phyloP scores from a whole-genome alignment of 495 filamentous ascomycete species.

The Trichoderma orchidacearum region DNA sequence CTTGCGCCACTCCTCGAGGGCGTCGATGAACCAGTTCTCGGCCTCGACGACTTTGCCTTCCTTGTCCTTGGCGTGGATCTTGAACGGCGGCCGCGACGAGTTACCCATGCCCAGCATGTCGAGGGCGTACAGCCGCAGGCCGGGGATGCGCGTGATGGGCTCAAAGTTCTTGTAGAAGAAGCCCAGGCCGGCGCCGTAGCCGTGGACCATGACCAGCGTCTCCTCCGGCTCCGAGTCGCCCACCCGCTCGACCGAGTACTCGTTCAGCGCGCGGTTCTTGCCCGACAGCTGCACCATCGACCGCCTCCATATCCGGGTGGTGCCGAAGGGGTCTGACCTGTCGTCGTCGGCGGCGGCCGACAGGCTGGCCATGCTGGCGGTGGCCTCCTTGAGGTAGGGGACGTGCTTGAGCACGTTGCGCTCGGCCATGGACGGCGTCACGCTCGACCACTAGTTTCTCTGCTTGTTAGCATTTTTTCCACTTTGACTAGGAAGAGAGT shows the following conservation, averaged over 20 bases:
- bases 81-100: constrained; percentile 72
- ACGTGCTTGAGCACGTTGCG: constrained; percentile 80
- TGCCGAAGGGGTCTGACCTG: constrained; percentile 64
- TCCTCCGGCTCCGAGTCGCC: constrained; percentile 60
- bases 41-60: constrained; percentile 78
- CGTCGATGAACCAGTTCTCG: constrained; percentile 92
- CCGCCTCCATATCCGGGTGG: constrained; percentile 69
- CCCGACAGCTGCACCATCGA: constrained; percentile 74
- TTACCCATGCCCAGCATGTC: constrained; percentile 94
- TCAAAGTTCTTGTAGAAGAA: constrained; percentile 99
- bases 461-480: not conserved
- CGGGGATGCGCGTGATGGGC: constrained; percentile 55
- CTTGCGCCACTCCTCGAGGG: constrained; percentile 88
- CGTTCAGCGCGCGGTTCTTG: constrained; percentile 78
- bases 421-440: constrained; percentile 74
- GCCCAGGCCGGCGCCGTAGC: constrained; percentile 87
- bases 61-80: constrained; percentile 64
- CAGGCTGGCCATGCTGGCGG: constrained; percentile 40
- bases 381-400: constrained; percentile 65
- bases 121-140: constrained; percentile 84
- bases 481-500: not conserved
- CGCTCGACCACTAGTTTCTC: constrained; percentile 74
- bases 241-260: constrained; percentile 78
- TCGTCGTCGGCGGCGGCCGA: constrained; percentile 29
- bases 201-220: constrained; percentile 94